phyloP scores from a whole-genome alignment of 2,329 filamentous ascomycete species.

The Ceratocystiopsis sp. region DNA sequence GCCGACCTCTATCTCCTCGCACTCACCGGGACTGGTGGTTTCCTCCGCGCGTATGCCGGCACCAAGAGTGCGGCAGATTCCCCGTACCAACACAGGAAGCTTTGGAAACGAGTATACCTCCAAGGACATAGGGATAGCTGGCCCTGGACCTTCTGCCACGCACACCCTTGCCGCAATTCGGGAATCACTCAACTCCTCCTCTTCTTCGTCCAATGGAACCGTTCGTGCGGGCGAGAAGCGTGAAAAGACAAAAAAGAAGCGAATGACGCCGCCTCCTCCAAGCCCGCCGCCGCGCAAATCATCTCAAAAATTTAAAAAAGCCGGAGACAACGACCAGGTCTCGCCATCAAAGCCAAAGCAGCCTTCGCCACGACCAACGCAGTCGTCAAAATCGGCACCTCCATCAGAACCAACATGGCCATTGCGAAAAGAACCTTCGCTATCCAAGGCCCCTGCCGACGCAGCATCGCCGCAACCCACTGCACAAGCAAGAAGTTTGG shows the following conservation, averaged over 20 bases:
- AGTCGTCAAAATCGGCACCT: too few species aligned
- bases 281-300: conserved; percentile 47
- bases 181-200: conserved; percentile 56
- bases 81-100: conserved; percentile 25
- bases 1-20: conserved; percentile 60
- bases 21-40: conserved; percentile 45
- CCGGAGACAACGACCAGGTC: conserved; percentile 20
- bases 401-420: conserved; percentile 8
- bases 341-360: conserved; percentile 20
- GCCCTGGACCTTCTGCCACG: conserved; percentile 30
- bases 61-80: conserved; percentile 31
- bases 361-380: not conserved
- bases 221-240: conserved; percentile 35
- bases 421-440: conserved; percentile 8
- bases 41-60: conserved; percentile 24
- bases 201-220: conserved; percentile 43
- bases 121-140: conserved; percentile 25
- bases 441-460: not conserved
- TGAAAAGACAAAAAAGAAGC: conserved; percentile 25
- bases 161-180: conserved; percentile 47
- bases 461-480: conserved; percentile 5
- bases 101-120: conserved; percentile 30
- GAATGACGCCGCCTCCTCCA: conserved; percentile 31
- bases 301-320: conserved; percentile 35
- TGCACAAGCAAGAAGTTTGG: not conserved